Evolutionary conservation across 495 filamentous ascomycete species (phyloP).

Genomic region (Aspergillus sclerotioniger): DNA sequence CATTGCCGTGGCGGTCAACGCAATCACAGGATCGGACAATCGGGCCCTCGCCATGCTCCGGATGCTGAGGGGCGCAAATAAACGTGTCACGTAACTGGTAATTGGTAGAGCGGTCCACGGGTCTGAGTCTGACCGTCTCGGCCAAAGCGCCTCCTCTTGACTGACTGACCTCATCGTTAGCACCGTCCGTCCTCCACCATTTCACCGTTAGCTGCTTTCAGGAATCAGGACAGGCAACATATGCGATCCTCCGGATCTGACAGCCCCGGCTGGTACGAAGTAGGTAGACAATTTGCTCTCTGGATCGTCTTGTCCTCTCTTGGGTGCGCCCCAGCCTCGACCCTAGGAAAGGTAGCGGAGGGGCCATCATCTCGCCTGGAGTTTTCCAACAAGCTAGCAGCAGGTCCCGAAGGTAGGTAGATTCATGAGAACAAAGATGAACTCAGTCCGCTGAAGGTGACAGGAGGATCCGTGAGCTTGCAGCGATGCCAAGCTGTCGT

Average conservation of each 20-base stretch:
- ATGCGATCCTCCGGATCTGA: slow-evolving; percentile 15
- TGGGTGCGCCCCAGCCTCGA: neutral
- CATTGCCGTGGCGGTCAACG: slow-evolving; percentile 21
- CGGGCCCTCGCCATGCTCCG: slow-evolving; percentile 6
- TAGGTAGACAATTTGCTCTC: neutral
- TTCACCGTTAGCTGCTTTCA: slow-evolving; percentile 13
- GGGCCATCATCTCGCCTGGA: neutral
- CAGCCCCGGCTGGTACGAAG: neutral
- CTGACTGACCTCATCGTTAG: neutral
- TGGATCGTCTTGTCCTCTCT: neutral
- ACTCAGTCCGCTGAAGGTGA: neutral
- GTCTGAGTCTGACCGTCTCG: slow-evolving; percentile 15
- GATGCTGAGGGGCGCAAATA: slow-evolving; percentile 5
- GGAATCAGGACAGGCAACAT: neutral
- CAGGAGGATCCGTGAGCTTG: neutral
- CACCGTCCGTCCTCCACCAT: slow-evolving; percentile 9
- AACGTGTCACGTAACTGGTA: slow-evolving; percentile 14
- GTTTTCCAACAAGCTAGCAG: neutral
- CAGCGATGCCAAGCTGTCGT: neutral
- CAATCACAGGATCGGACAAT: slow-evolving; percentile 11
- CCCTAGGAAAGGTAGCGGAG: too few relatives aligned
- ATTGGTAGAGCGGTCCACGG: neutral
- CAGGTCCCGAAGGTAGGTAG: too few relatives aligned
- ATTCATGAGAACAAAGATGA: too few relatives aligned
- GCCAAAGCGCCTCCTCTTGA: slow-evolving; percentile 11